These are phyloP conservation scores for Geosiphon pyriformis DNA, from an alignment of 192 early-diverging fungal species.

Conservation along the genomic window DNA sequence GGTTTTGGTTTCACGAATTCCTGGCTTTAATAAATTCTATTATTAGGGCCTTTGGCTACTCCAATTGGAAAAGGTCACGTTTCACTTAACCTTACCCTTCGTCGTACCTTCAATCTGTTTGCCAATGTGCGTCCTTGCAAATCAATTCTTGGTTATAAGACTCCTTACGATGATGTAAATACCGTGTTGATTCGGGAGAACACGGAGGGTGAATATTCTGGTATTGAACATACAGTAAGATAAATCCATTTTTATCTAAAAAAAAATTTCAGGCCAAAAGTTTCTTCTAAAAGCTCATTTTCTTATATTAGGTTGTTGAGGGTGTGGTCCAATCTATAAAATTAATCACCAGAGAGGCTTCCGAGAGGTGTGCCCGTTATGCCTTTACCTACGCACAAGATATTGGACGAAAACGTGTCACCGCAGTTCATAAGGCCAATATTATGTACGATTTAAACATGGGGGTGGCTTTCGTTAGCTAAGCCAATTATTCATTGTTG, in stretches of 20 bases:
- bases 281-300: not conserved
- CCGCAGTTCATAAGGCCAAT: slow-evolving; percentile 98
- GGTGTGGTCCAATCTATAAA: slow-evolving; percentile 99
- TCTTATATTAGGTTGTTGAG: slow-evolving; percentile 23
- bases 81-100: slow-evolving; percentile 82
- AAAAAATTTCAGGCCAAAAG: no score
- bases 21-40: slow-evolving; percentile 2
- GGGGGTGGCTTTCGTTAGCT: not conserved
- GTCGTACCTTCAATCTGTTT: slow-evolving; percentile 95
- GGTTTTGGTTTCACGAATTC: not conserved
- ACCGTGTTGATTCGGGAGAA: slow-evolving; percentile 99
- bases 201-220: slow-evolving; percentile 99
- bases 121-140: slow-evolving; percentile 98
- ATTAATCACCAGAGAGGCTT: slow-evolving; percentile 95
- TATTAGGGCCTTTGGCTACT: slow-evolving; percentile 79
- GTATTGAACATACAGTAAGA: slow-evolving; percentile 86
- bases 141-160: slow-evolving; percentile 94
- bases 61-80: slow-evolving; percentile 99
- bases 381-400: slow-evolving; percentile 91
- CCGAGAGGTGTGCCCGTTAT: slow-evolving; percentile 85
- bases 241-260: not conserved
- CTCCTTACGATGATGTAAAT: slow-evolving; percentile 93
- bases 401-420: slow-evolving; percentile 88
- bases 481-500: not conserved
- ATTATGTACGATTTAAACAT: slow-evolving; percentile 55